Evolutionary conservation across 352 stramenopile genomes (phyloP).

Genomic region (Pythium biforme): DNA sequence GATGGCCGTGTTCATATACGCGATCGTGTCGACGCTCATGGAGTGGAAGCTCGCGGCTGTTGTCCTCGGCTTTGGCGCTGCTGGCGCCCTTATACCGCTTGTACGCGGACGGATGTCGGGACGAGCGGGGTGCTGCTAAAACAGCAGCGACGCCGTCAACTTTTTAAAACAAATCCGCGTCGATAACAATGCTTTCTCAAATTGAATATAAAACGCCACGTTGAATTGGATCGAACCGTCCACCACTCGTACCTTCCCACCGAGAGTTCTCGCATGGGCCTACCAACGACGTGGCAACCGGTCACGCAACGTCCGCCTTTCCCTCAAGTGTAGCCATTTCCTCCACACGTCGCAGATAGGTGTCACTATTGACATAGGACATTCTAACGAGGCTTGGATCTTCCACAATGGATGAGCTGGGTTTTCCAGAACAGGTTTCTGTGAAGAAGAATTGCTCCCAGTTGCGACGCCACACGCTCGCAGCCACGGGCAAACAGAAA

Average conservation of each 20-base stretch:
- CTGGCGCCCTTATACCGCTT: background rate
- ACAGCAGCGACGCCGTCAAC: background rate
- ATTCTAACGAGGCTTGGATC: background rate
- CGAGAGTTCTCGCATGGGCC: background rate
- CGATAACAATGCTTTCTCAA: too few species aligned
- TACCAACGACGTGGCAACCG: background rate
- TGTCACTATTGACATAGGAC: background rate
- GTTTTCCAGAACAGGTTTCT: too few species aligned
- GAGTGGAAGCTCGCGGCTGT: constrained; percentile 13
- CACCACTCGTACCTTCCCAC: background rate
- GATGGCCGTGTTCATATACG: background rate
- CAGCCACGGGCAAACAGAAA: background rate
- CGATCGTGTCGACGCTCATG: constrained; percentile 6
- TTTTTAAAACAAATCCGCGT: too few species aligned
- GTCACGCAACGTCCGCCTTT: too few species aligned
- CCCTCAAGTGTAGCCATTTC: constrained; percentile 1
- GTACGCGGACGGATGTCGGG: background rate
- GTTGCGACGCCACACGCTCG: background rate
- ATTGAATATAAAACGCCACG: too few species aligned
- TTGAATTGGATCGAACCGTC: background rate
- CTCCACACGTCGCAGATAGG: constrained; percentile 1
- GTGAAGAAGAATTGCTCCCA: too few species aligned
- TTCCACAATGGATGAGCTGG: background rate
- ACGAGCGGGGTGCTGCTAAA: constrained; percentile 4
- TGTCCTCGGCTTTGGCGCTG: constrained; percentile 6